Conservation (phyloP, 306 rosid species). For the Rosa persica region DNA sequence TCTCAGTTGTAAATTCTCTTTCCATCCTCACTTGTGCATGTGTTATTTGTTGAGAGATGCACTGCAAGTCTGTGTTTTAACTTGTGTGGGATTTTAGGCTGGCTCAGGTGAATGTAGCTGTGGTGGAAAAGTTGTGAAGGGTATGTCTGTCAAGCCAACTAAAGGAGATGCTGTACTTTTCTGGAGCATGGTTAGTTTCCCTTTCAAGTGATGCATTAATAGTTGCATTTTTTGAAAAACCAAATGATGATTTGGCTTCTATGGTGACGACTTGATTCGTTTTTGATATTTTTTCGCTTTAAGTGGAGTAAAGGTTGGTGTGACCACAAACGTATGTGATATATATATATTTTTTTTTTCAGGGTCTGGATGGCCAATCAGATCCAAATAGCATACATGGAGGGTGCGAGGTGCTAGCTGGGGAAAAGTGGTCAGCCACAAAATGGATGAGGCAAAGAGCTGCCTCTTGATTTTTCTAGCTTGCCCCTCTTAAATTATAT, state of each 20-base stretch:
- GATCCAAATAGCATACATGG: constrained; percentile 58
- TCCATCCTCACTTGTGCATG: neutral
- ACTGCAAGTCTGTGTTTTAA: neutral
- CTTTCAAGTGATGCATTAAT: neutral
- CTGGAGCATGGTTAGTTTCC: constrained; percentile 94
- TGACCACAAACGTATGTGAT: too few species aligned
- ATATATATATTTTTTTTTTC: neutral
- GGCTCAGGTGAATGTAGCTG: constrained; percentile 90
- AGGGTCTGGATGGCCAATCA: constrained; percentile 56
- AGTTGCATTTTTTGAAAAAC: neutral
- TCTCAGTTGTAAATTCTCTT: neutral
- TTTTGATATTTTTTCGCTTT: neutral
- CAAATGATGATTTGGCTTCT: neutral
- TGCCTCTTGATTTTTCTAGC: constrained; percentile 16
- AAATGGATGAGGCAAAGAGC: constrained; percentile 65
- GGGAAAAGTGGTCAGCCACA: constrained; percentile 67
- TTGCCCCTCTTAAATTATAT: neutral
- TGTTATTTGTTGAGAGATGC: neutral
- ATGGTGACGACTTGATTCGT: neutral
- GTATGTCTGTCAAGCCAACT: constrained; percentile 71
- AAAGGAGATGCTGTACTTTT: constrained; percentile 95
- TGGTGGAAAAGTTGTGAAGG: constrained; percentile 69
- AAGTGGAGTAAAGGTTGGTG: neutral
- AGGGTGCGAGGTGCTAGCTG: constrained; percentile 52
- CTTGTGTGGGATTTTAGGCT: constrained; percentile 49